Conservation (phyloP, 1,139 yeast genomes). For the Geotrichum macrosporum region DNA sequence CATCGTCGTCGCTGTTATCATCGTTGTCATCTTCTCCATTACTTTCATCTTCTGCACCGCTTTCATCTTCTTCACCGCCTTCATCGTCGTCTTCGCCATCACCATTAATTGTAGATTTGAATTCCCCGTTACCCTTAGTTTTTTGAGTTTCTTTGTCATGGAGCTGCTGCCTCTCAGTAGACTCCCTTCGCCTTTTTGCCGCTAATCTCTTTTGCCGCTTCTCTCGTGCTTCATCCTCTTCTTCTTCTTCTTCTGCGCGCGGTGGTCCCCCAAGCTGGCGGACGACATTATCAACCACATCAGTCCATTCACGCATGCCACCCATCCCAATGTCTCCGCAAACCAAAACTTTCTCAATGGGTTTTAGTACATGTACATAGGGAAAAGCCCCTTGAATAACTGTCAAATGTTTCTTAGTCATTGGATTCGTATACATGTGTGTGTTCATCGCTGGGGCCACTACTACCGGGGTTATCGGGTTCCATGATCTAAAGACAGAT, state of each 20-base stretch:
- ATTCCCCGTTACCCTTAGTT: too few relatives aligned
- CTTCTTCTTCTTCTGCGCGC: slow-evolving; percentile 26
- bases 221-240: slow-evolving; percentile 16
- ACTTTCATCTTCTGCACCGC: slow-evolving; percentile 11
- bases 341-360: slow-evolving; percentile 87
- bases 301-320: slow-evolving; percentile 97
- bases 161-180: slow-evolving; percentile 3
- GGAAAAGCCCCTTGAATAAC: slow-evolving; percentile 58
- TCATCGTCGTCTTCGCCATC: slow-evolving; percentile 14
- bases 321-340: slow-evolving; percentile 98
- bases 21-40: slow-evolving; percentile 14
- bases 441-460: slow-evolving; percentile 98
- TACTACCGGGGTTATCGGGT: slow-evolving; percentile 74
- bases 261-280: slow-evolving; percentile 41
- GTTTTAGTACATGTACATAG: slow-evolving; percentile 76
- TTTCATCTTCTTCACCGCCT: slow-evolving; percentile 7
- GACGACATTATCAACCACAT: slow-evolving; percentile 75
- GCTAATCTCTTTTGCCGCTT: slow-evolving; percentile 14
- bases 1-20: slow-evolving; percentile 19
- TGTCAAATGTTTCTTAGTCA: slow-evolving; percentile 76
- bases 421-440: slow-evolving; percentile 90
- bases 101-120: too few relatives aligned
- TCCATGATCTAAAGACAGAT: slow-evolving; percentile 86
- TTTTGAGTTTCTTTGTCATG: too few relatives aligned
- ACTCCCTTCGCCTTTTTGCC: slow-evolving; percentile 12